Evolutionary conservation across 2,329 filamentous ascomycete genomes (phyloP), one percentile per base, ranked within the genome.

Genomic region (Diaporthe sp.): DNA sequence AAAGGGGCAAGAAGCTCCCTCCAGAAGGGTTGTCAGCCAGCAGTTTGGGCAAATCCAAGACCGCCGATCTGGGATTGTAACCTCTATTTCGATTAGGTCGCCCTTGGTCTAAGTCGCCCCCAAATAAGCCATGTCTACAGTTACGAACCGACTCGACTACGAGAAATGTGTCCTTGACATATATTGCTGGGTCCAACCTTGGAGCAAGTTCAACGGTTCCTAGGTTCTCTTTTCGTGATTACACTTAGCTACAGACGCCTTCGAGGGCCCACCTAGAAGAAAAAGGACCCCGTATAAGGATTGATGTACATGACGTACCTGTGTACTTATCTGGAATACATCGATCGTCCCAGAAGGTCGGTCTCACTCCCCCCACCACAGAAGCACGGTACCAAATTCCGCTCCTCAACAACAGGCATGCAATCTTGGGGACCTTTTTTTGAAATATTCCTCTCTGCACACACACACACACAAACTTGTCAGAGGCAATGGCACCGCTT

Each of bases 1-100:
- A 69, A 69, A 55, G n/a, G 34, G 65, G 65, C 65, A 69, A 69
- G 13, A 37, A 69, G 65, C 49, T 69, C 34, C 65, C 46, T 19
- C 31, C 13, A 25, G 44, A 34, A 15, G 34, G 49, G 34, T 22
- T 55, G 65, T 69, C 49, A 55, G 65, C 65, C 49, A 55, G 65
- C 65, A 39, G 13, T 2, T 25, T 39, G 22, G 49, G 65, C 65
- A 53, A n/a, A 25, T 7, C 65, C 46, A 69, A 55, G 65, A 53
- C 65, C 34, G 49, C 65, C 34, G 31, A 53, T 68, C 62, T 53
- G 39, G 37, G 15, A 57, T 22, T 31, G 59, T 65, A 31, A 46
- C 59, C 39, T 19, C 28, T 8, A 37, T 7, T 65, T 49, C 25
- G 19, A 37, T 19, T 17, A 62, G 59, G 42, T 49, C 9, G 25